Evolutionary conservation across 2,329 filamentous ascomycete genomes (phyloP), one percentile per base, ranked within the genome.

Genomic region (Neofusicoccum sp.): DNA sequence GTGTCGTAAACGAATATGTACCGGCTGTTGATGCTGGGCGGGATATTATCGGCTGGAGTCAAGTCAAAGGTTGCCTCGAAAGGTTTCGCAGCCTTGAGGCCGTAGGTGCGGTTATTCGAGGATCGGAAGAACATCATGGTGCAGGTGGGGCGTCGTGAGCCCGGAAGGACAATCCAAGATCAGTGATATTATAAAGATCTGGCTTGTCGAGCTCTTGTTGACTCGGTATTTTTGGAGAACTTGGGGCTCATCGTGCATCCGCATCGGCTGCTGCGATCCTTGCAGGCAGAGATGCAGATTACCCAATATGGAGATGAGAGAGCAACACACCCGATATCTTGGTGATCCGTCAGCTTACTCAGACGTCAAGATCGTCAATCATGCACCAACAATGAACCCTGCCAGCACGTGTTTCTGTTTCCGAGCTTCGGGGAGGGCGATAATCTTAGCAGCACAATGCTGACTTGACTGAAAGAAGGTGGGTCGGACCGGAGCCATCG

Each of bases 1-100:
- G 33, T 51, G 20, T 51, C 47, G 47, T 51, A 51, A 33, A 51
- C 26, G 16, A 51, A 51, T 11, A 51, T 51, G 11, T 51, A 51
- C 9, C 47, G 47, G 47, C 47, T 51, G 33, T 51, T 51, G 31
- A 51, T 51, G 14, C 31, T 33, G 2, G 47, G 47, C 9, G 47
- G 47, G 31, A 51, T 51, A 12, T 51, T 51, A 33, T 51, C 47
- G n/a, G 47, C 47, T 6, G 33, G 47, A 1, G 47, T 34, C n/a
- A 51, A 7, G 7, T 51, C 47, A 8, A 51, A 51, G 33, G 20
- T 51, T 14, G 31, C 47, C 20, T 51, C 47, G 14, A 51, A 51
- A 1, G 47, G 47, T n/a, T 38, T 12, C n/a, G 20, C 0, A 2
- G 47, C 47, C 14, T 26, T 51, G 16, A 51, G 16, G 31, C 9